Percentiles rank a stretch among this genome's conserved stretches.
Conservation (phyloP, 2,329 filamentous ascomycete species). For the Ophiostoma perfectum region DNA sequence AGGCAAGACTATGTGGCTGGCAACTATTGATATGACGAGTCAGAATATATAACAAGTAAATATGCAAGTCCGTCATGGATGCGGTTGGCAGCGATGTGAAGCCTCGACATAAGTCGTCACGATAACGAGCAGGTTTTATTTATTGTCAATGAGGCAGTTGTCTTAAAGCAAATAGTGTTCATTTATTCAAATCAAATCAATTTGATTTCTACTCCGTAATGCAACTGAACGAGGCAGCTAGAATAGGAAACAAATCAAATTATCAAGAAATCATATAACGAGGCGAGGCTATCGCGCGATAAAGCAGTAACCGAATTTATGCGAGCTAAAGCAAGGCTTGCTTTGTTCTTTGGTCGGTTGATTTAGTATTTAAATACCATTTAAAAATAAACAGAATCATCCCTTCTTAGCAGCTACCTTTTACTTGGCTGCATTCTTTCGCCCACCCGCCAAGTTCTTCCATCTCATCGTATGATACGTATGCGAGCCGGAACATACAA, state of each 20-base stretch:
- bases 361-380: too few relatives aligned
- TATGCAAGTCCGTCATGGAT: neutral
- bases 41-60: slow-evolving; percentile 1
- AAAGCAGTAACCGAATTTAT: neutral
- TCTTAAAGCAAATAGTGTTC: too few relatives aligned
- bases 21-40: neutral
- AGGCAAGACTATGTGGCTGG: neutral
- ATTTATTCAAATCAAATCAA: too few relatives aligned
- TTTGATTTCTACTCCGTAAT: too few relatives aligned
- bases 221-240: neutral
- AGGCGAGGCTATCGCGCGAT: neutral
- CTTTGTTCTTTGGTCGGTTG: neutral
- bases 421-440: neutral
- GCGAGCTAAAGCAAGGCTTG: slow-evolving; percentile 3
- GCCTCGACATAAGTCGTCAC: too few relatives aligned
- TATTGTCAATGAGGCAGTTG: too few relatives aligned
- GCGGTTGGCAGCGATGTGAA: neutral
- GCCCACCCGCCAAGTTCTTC: neutral
- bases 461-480: neutral
- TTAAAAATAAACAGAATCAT: neutral
- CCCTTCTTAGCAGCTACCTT: neutral
- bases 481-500: neutral
- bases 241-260: neutral
- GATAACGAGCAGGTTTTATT: too few relatives aligned
- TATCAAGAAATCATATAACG: neutral